Evolutionary conservation across 2,329 filamentous ascomycete species (phyloP).

Genomic region (Penicillium palitans): DNA sequence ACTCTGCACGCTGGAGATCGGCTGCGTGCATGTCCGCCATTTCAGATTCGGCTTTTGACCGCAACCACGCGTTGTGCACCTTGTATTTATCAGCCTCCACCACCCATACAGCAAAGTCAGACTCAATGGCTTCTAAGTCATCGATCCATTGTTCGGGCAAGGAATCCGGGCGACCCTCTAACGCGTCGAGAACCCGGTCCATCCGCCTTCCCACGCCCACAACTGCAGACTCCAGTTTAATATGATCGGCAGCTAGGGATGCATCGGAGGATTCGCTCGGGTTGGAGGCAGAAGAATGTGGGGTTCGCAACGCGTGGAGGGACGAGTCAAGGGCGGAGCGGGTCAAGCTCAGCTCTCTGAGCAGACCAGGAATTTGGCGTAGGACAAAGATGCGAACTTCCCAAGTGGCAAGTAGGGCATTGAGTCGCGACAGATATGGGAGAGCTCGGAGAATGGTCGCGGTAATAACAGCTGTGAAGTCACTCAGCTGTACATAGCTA

Average conservation of each 20-base stretch:
- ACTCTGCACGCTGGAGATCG: not conserved
- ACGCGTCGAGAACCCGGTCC: slow-evolving; percentile 80
- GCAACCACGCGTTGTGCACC: slow-evolving; percentile 61
- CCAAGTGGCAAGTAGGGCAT: slow-evolving; percentile 75
- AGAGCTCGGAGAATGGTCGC: slow-evolving; percentile 87
- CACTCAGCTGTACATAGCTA: slow-evolving; percentile 73
- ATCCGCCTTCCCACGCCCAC: slow-evolving; percentile 68
- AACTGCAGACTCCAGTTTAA: slow-evolving; percentile 68
- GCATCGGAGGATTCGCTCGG: slow-evolving; percentile 31
- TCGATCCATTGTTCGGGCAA: slow-evolving; percentile 87
- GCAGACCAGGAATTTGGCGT: slow-evolving; percentile 67
- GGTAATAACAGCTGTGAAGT: slow-evolving; percentile 86
- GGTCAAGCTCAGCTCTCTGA: slow-evolving; percentile 59
- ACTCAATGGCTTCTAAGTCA: slow-evolving; percentile 76
- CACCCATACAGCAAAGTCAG: slow-evolving; percentile 76
- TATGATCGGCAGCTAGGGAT: slow-evolving; percentile 46
- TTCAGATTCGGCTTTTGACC: slow-evolving; percentile 18
- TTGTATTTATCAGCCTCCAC: slow-evolving; percentile 73
- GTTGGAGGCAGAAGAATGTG: slow-evolving; percentile 26
- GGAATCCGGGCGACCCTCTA: slow-evolving; percentile 81
- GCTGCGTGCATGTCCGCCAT: not conserved
- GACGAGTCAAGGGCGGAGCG: slow-evolving; percentile 38
- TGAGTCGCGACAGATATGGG: slow-evolving; percentile 74
- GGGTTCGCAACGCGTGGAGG: slow-evolving; percentile 30
- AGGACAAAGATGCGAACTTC: slow-evolving; percentile 72